Percentiles rank a stretch among this genome's conserved stretches.
phyloP scores from a whole-genome alignment of 2,329 filamentous ascomycete genomes.

The Trichophaea hybrida region DNA sequence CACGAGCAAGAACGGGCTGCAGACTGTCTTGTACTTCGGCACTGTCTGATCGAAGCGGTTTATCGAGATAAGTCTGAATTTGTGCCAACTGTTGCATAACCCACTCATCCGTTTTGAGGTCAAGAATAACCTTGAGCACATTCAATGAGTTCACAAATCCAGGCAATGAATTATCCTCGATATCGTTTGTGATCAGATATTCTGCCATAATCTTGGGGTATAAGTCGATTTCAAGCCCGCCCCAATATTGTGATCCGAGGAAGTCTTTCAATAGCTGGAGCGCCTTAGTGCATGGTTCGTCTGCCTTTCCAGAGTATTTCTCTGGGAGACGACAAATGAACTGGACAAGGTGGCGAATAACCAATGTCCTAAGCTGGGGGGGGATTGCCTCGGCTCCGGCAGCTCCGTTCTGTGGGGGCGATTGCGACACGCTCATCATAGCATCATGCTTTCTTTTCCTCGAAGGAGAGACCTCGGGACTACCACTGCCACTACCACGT shows the following conservation, averaged over 20 bases:
- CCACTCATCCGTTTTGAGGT: constrained; percentile 82
- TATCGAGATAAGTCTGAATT: constrained; percentile 79
- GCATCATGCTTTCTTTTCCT: constrained; percentile 50
- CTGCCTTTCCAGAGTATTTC: constrained; percentile 53
- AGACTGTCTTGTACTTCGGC: constrained; percentile 82
- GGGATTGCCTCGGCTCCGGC: constrained; percentile 43
- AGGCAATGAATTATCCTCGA: constrained; percentile 47
- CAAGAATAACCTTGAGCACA: constrained; percentile 76
- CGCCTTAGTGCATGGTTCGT: constrained; percentile 71
- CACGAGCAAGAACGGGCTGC: constrained; percentile 60
- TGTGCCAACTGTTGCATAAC: constrained; percentile 50
- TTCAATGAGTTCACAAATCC: constrained; percentile 85
- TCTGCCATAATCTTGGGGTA: constrained; percentile 75
- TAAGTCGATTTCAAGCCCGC: constrained; percentile 77
- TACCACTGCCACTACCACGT: constrained; percentile 33
- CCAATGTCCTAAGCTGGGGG: constrained; percentile 52
- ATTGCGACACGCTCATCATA: constrained; percentile 28
- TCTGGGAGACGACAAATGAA: constrained; percentile 87
- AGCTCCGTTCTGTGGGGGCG: background rate
- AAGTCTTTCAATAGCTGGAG: constrained; percentile 70
- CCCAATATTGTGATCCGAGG: constrained; percentile 77
- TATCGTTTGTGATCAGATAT: constrained; percentile 61
- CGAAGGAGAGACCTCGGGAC: constrained; percentile 54
- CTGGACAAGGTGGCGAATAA: constrained; percentile 88
- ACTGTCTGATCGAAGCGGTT: constrained; percentile 73